phyloP scores from a whole-genome alignment of 352 stramenopile species.

The Phytophthora nicotianae region DNA sequence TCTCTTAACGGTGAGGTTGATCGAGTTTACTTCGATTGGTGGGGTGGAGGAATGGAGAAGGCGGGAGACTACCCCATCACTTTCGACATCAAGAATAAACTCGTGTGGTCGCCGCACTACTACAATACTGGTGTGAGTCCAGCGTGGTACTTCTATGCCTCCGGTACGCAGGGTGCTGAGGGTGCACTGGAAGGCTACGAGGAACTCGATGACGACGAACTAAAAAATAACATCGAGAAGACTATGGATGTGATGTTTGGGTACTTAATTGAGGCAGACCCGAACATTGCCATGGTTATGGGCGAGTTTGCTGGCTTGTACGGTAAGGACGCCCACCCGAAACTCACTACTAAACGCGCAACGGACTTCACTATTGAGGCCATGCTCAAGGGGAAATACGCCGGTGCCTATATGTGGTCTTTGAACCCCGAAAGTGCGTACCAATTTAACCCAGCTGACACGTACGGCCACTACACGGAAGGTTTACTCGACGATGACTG shows the following conservation, averaged over 20 bases:
- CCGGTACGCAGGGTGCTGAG: conserved; percentile 30
- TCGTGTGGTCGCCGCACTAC: conserved; percentile 76
- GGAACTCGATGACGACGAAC: conserved; percentile 51
- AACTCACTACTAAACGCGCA: conserved; percentile 60
- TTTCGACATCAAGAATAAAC: conserved; percentile 50
- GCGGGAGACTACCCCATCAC: conserved; percentile 44
- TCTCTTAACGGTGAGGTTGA: conserved; percentile 29
- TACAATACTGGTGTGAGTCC: conserved; percentile 74
- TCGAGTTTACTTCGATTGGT: conserved; percentile 67
- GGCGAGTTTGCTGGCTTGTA: conserved; percentile 73
- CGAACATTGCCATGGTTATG: conserved; percentile 52
- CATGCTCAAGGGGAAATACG: conserved; percentile 54
- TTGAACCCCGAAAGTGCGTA: conserved; percentile 77
- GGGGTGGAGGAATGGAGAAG: conserved; percentile 57
- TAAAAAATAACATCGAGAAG: conserved; percentile 53
- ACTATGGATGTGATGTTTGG: conserved; percentile 75
- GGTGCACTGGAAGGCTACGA: conserved; percentile 31
- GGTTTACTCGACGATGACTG: conserved; percentile 66
- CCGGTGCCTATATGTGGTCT: conserved; percentile 76
- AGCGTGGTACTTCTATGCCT: conserved; percentile 62
- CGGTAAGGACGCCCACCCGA: conserved; percentile 50
- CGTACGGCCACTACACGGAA: conserved; percentile 57
- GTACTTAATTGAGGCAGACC: conserved; percentile 48
- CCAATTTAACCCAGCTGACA: conserved; percentile 71
- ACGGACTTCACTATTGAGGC: conserved; percentile 69